Conservation (phyloP, 2,329 filamentous ascomycete species). For the Teratosphaeria viscida region DNA sequence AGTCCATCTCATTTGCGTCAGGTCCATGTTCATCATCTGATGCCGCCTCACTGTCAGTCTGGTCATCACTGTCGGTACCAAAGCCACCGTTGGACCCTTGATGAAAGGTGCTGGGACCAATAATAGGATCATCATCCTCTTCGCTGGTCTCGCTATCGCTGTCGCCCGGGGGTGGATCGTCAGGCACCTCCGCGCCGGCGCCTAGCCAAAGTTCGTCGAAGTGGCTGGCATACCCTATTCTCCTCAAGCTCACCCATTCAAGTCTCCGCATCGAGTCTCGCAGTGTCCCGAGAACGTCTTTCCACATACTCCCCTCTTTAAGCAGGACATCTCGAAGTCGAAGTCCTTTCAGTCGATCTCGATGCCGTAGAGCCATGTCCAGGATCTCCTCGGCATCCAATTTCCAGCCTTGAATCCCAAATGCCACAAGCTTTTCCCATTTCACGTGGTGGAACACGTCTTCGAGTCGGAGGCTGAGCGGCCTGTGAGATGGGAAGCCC, state of each 20-base stretch:
- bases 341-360: slow-evolving; percentile 46
- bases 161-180: slow-evolving; percentile 29
- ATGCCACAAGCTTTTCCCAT: slow-evolving; percentile 51
- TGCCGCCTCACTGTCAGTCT: slow-evolving; percentile 3
- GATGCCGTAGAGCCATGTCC: slow-evolving; percentile 45
- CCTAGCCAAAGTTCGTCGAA: slow-evolving; percentile 39
- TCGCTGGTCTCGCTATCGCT: slow-evolving; percentile 16
- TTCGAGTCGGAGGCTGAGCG: slow-evolving; percentile 48
- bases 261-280: slow-evolving; percentile 47
- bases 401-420: slow-evolving; percentile 57
- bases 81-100: slow-evolving; percentile 15
- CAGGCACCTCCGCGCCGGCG: slow-evolving; percentile 38
- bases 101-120: slow-evolving; percentile 20
- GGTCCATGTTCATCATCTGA: slow-evolving; percentile 30
- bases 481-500: slow-evolving; percentile 49
- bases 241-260: slow-evolving; percentile 52
- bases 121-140: slow-evolving; percentile 24
- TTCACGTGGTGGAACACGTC: slow-evolving; percentile 52
- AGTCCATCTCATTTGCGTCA: slow-evolving; percentile 33
- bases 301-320: slow-evolving; percentile 50
- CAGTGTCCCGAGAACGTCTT: slow-evolving; percentile 47
- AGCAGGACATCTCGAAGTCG: slow-evolving; percentile 52
- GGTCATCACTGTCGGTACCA: slow-evolving; percentile 5
- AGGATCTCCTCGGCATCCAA: slow-evolving; percentile 52
- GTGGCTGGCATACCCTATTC: slow-evolving; percentile 49